These are phyloP conservation scores for Vararia minispora DNA, from an alignment of 768 basidiomycete genomes.

Conservation along the genomic window DNA sequence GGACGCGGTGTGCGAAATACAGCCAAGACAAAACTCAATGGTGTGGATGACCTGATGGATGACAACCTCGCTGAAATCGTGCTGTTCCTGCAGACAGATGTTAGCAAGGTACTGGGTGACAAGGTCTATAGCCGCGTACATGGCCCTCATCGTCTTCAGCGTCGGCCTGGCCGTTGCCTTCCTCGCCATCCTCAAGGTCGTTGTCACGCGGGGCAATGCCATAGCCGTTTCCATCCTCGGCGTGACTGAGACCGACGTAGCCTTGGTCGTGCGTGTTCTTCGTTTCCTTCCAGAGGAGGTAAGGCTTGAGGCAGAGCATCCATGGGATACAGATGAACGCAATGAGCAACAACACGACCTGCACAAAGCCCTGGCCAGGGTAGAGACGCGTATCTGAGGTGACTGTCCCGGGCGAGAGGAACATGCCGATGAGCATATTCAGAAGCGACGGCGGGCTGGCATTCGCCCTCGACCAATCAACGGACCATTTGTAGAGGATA, in stretches of 20 bases:
- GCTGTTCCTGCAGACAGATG: conserved; percentile 45
- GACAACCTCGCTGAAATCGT: conserved; percentile 90
- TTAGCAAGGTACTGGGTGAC: conserved; percentile 11
- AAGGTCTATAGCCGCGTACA: conserved; percentile 33
- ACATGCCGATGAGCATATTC: conserved; percentile 96
- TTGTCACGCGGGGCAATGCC: conserved; percentile 38
- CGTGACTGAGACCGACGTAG: conserved; percentile 67
- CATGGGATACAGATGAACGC: conserved; percentile 90
- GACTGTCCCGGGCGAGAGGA: conserved; percentile 80
- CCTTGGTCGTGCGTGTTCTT: conserved; percentile 74
- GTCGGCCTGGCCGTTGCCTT: conserved; percentile 64
- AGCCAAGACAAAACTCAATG: conserved; percentile 98
- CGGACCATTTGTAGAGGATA: conserved; percentile 95
- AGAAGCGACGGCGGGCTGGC: conserved; percentile 79
- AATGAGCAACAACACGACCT: conserved; percentile 63
- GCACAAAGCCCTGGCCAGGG: conserved; percentile 77
- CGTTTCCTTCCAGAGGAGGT: conserved; percentile 84
- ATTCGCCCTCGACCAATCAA: conserved; percentile 73
- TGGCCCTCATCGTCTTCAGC: conserved; percentile 63
- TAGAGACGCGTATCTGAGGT: conserved; percentile 64
- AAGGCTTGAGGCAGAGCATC: conserved; percentile 89
- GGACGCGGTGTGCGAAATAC: conserved; percentile 95
- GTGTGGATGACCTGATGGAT: conserved; percentile 98
- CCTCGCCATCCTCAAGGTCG: conserved; percentile 66
- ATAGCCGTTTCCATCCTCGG: no score